Conservation (phyloP, 257 asterid species). For the Ilex asprella region DNA sequence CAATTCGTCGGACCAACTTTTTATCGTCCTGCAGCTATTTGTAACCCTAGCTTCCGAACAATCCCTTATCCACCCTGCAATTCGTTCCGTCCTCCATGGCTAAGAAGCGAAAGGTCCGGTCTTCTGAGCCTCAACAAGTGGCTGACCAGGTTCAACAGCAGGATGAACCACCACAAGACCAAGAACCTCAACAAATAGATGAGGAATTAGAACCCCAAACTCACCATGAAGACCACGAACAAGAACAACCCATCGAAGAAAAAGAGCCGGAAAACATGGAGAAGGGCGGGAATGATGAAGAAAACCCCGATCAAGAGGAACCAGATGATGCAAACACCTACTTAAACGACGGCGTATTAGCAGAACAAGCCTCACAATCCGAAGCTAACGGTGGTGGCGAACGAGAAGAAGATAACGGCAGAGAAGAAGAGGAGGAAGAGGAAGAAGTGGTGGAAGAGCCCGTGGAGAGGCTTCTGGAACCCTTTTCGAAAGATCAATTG, state of each 20-base stretch:
- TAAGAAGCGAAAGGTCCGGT: constrained; percentile 61
- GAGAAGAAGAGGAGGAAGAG: constrained; percentile 20
- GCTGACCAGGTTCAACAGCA: constrained; percentile 9
- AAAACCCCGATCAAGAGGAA: constrained; percentile 11
- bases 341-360: too few species aligned
- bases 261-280: constrained; percentile 19
- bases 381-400: constrained; percentile 27
- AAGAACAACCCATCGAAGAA: constrained; percentile 16
- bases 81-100: constrained; percentile 34
- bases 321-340: constrained; percentile 17
- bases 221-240: constrained; percentile 24
- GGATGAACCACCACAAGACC: constrained; percentile 9
- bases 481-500: constrained; percentile 80
- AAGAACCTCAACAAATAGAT: not conserved
- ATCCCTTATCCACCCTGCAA: too few species aligned
- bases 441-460: constrained; percentile 72
- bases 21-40: too few species aligned
- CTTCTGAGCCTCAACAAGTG: constrained; percentile 15
- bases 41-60: too few species aligned
- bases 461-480: constrained; percentile 77
- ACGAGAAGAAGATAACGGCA: not conserved
- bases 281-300: constrained; percentile 21
- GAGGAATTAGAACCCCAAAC: constrained; percentile 17
- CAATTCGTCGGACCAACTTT: too few species aligned
- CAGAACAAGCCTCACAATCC: too few species aligned